These are phyloP conservation scores for Suillus lakei DNA, from an alignment of 768 basidiomycete species.

Conservation along the genomic window DNA sequence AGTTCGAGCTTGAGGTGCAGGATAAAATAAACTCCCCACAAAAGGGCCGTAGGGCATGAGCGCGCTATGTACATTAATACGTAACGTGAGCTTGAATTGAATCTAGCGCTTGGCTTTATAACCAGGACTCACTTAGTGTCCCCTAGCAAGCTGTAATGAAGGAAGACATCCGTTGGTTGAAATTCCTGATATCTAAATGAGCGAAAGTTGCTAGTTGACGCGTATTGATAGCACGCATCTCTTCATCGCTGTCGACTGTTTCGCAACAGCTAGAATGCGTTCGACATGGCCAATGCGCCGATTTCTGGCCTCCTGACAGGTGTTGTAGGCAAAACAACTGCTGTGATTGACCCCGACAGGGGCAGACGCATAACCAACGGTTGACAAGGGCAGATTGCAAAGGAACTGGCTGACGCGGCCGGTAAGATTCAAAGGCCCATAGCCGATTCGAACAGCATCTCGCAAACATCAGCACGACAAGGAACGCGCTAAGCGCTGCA, in stretches of 20 bases:
- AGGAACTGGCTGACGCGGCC: not conserved
- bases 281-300: not conserved
- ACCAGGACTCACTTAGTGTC: not conserved
- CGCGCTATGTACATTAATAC: not conserved
- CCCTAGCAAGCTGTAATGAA: not conserved
- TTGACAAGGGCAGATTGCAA: not conserved
- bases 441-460: not conserved
- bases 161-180: not conserved
- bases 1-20: conserved; percentile 86
- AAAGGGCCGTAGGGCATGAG: conserved; percentile 73
- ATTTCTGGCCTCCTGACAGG: not conserved
- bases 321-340: not conserved
- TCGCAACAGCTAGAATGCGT: not conserved
- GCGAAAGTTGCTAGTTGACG: not conserved
- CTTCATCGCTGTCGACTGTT: not conserved
- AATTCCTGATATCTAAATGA: not conserved
- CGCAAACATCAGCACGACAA: not conserved
- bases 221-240: not conserved
- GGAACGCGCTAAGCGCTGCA: not conserved
- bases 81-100: not conserved
- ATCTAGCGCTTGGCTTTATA: not conserved
- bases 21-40: conserved; percentile 86
- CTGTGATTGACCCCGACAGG: not conserved
- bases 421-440: not conserved
- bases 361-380: not conserved